A percentile compares a stretch with the other conserved stretches of the same genome.
Conservation (phyloP, 2,329 filamentous ascomycete species). For the Cercospora nicotianae region DNA sequence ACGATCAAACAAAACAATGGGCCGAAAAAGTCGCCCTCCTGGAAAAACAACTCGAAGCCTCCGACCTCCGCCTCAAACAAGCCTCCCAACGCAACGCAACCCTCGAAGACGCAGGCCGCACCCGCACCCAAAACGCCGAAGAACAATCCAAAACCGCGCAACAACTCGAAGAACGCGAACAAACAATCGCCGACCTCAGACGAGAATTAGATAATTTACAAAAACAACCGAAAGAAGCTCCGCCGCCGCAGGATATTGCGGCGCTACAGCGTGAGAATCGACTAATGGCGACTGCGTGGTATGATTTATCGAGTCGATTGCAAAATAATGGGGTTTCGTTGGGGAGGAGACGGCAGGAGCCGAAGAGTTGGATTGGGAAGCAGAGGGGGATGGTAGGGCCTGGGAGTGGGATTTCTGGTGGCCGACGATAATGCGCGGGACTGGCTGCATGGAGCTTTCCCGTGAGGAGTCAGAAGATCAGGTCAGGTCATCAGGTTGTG, state of each 20-base stretch:
- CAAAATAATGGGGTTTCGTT: constrained; percentile 82
- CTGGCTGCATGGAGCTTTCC: neutral
- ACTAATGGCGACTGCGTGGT: constrained; percentile 81
- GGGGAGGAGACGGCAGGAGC: constrained; percentile 70
- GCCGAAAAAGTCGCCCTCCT: constrained; percentile 36
- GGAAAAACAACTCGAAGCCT: constrained; percentile 37
- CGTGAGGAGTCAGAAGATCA: neutral
- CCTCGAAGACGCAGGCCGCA: constrained; percentile 33
- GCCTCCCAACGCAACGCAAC: constrained; percentile 34
- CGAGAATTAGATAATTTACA: constrained; percentile 33
- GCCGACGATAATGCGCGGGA: constrained; percentile 7
- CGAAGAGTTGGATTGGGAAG: constrained; percentile 81
- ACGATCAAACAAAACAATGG: constrained; percentile 34
- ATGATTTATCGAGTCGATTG: constrained; percentile 73
- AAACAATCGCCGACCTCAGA: constrained; percentile 33
- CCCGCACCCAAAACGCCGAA: constrained; percentile 15
- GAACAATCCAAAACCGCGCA: constrained; percentile 25
- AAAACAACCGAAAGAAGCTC: constrained; percentile 23
- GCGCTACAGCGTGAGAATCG: constrained; percentile 75
- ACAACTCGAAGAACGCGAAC: constrained; percentile 32
- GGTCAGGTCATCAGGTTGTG: neutral
- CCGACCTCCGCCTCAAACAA: constrained; percentile 38
- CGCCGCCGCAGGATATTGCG: constrained; percentile 52
- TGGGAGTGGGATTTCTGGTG: constrained; percentile 9
- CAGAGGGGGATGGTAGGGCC: constrained; percentile 59